Evolutionary conservation across 257 asterid species (phyloP), one percentile per base, ranked within the genome.

Genomic region (Handroanthus guayacan): DNA sequence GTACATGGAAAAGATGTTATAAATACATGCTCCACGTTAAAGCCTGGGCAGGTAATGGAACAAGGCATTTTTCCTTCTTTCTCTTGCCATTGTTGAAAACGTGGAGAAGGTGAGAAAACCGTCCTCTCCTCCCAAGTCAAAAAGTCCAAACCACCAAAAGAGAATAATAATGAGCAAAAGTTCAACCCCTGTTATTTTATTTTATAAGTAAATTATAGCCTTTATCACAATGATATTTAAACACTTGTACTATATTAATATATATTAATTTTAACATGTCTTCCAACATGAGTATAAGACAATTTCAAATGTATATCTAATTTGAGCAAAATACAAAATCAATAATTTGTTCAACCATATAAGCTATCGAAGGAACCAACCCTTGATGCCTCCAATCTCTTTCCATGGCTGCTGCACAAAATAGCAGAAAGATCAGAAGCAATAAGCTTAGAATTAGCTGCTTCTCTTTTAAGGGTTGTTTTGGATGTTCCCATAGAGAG

Each of bases 371-470:
- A 38, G 7, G 4, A 54, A 13, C 60, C 41, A 5, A 5, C 45
- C 31, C 31, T 25, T 25, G 31, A 25, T 51, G 57, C 57, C 13
- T 3, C 5, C 17, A 17, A 45, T 52, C 66, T 78, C 52, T 43
- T 62, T 10, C 55, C 4, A 78, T 78, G 82, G 82, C 82, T 71
- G 50, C 48, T 60, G 6, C 47, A 47, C 39, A 58, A 56, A 62
- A 25, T 25, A 25, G 31, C 31, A 25, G 41, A 11, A 6, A 43
- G 18, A n/a, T 55, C 10, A 37, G 3, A 69, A 71, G 52, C 54
- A 37, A 25, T 37, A 65, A 50, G 18, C 14, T 38, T 0, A 72
- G 60, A 25, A 38, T 43, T 0, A 63, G 20, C 34, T 78, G 43
- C 69, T 64, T 56, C 75, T 71, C 41, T 13, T 34, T 58, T 43